Conservation (phyloP, 108 stramenopile species). For the Nannochloropsis oceanica region DNA sequence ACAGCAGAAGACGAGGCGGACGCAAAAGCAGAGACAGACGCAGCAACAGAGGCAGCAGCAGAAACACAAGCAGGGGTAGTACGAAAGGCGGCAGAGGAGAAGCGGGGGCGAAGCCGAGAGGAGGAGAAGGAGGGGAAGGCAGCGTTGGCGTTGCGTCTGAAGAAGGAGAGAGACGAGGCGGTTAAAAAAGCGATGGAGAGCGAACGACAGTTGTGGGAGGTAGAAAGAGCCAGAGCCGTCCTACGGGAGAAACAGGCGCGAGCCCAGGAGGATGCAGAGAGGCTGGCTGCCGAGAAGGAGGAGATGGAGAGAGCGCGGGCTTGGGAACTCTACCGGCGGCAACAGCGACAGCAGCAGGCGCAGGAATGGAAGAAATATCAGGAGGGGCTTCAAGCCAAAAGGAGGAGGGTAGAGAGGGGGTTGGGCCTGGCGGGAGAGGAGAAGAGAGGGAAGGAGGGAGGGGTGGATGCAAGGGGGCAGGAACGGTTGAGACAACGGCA, state of each 20-base stretch:
- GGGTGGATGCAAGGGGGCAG: neutral
- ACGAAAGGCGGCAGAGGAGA: neutral
- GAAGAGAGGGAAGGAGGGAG: neutral
- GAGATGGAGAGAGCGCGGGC: neutral
- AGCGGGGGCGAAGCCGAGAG: neutral
- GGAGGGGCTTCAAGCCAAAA: neutral
- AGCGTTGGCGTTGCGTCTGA: neutral
- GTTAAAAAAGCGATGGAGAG: neutral
- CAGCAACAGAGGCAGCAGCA: neutral
- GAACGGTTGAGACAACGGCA: neutral
- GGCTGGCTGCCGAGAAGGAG: neutral
- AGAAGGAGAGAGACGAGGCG: neutral
- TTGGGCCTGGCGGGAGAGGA: neutral
- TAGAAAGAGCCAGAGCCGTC: neutral
- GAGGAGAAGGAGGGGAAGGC: neutral
- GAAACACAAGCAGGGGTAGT: neutral
- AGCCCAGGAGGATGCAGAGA: neutral
- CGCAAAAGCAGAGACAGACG: neutral
- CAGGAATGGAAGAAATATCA: neutral
- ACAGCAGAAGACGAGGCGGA: neutral
- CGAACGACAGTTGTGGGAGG: neutral
- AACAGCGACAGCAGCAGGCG: neutral
- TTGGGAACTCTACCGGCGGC: neutral
- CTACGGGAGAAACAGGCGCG: neutral
- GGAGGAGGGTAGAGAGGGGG: neutral